Base-by-base conservation (phyloP, 768 basidiomycete species). In the Chlorophyllum brunneum region DNA sequence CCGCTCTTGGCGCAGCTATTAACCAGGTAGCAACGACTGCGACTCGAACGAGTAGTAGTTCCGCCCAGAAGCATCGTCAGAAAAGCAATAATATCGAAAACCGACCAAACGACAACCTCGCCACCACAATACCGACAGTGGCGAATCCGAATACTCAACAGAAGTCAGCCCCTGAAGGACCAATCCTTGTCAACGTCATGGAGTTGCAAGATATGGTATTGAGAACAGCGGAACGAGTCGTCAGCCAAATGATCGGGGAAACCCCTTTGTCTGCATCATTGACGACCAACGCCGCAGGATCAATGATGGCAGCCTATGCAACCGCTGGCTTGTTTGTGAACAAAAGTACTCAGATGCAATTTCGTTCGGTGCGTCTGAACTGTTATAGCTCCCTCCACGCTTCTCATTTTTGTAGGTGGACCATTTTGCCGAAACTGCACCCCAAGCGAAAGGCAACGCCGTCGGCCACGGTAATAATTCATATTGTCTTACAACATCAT, bases 231-330 rank as follows among this genome's bases (percentile, higher is more conserved):
- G 51, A 53, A 30, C 43, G 36, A 15, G 29, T 39, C 13, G 44
- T 45, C 15, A 27, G 22, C 20, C 43, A 40, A 23, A 22, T 53
- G 13, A 15, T 30, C 4, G 43, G 26, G 39, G 44, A 46, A 7
- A 30, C 26, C 20, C n/a, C 18, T 3, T 41, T 22, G 27, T 11
- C 48, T 34, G 6, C 33, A 10, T 45, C 44, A 10, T 24, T 24
- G 10, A 10, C 27, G 20, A 15, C 51, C 13, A 27, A 53, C 5
- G n/a, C 31, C 13, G 43, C 43, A 15, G 42, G 37, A 3, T 23
- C 51, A 9, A 29, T 53, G 29, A 53, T 53, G 51, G 39, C 43
- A 10, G 44, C 26, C 13, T 53, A 38, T 22, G 51, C 51, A 15
- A 37, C 51, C 11, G 26, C 43, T 16, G 43, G 43, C 8, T n/a